Percentiles rank a stretch among this genome's conserved stretches.
Conservation (phyloP, 78 protist species). For the Dictyostelium intermedium region DNA sequence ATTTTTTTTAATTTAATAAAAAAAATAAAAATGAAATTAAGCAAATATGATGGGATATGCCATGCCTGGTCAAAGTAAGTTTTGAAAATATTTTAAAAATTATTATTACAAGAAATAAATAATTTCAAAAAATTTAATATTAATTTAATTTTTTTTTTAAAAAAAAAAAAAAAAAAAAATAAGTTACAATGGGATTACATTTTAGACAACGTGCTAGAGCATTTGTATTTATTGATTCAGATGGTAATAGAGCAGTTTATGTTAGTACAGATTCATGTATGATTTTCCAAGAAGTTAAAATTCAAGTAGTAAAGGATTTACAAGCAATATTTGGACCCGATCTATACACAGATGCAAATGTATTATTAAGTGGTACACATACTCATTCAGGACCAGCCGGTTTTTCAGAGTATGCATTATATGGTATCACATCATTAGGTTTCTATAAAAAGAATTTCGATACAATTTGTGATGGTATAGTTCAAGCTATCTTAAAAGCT, state of each 20-base stretch:
- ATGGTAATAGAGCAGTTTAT: conserved; percentile 72
- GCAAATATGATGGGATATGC: conserved; percentile 85
- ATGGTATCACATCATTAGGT: conserved; percentile 84
- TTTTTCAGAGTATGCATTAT: conserved; percentile 77
- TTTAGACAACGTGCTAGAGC: conserved; percentile 80
- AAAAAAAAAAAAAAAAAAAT: too few species aligned
- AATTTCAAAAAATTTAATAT: too few species aligned
- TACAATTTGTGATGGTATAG: conserved; percentile 84
- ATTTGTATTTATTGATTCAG: conserved; percentile 53
- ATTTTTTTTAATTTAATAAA: not conserved
- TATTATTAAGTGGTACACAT: conserved; percentile 83
- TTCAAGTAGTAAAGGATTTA: conserved; percentile 56
- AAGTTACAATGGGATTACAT: conserved; percentile 58
- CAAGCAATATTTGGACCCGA: conserved; percentile 12
- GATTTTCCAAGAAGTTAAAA: conserved; percentile 71
- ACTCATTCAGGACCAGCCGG: conserved; percentile 90
- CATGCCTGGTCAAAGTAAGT: conserved; percentile 44
- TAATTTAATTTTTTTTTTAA: too few species aligned
- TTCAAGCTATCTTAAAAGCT: conserved; percentile 78
- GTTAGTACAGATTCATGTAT: conserved; percentile 80
- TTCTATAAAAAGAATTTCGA: conserved; percentile 78
- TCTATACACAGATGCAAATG: conserved; percentile 59
- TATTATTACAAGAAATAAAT: too few species aligned
- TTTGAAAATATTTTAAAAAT: too few species aligned
- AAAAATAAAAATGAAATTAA: not conserved